Evolutionary conservation across 2,329 filamentous ascomycete genomes (phyloP).

Genomic region (Stachybotrys elegans): DNA sequence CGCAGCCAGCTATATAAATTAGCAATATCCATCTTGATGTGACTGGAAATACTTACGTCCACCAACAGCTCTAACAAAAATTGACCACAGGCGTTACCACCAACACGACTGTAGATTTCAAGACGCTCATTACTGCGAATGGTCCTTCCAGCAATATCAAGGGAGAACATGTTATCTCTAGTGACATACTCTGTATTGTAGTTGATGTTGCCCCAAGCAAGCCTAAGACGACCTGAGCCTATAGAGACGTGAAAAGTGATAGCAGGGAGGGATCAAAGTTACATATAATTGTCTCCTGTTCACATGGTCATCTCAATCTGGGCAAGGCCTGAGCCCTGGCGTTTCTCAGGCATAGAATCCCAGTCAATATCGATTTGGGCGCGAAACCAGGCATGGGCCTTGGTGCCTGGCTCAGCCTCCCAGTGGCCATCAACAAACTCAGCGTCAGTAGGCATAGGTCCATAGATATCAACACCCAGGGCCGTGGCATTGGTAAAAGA

Average conservation of each 20-base stretch:
- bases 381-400: neutral
- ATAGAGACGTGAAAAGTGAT: neutral
- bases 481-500: neutral
- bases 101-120: conserved; percentile 10
- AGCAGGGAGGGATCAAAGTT: neutral
- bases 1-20: neutral
- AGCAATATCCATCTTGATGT: neutral
- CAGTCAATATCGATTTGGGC: conserved; percentile 3
- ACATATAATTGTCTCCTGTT: conserved; percentile 8
- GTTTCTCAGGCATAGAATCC: conserved; percentile 6
- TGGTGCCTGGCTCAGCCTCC: conserved; percentile 6
- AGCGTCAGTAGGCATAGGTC: conserved; percentile 12
- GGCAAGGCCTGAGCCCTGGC: conserved; percentile 7
- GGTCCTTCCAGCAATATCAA: conserved; percentile 13
- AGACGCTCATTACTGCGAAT: conserved; percentile 14
- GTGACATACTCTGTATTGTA: conserved; percentile 9
- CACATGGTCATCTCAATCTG: neutral
- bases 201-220: conserved; percentile 11
- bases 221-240: conserved; percentile 12
- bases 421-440: conserved; percentile 11
- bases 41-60: neutral
- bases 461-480: conserved; percentile 13
- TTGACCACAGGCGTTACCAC: conserved; percentile 9
- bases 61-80: conserved; percentile 3
- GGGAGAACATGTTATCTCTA: conserved; percentile 9